phyloP scores from a whole-genome alignment of 495 filamentous ascomycete species.

The Aspergillus bertholletiae region DNA sequence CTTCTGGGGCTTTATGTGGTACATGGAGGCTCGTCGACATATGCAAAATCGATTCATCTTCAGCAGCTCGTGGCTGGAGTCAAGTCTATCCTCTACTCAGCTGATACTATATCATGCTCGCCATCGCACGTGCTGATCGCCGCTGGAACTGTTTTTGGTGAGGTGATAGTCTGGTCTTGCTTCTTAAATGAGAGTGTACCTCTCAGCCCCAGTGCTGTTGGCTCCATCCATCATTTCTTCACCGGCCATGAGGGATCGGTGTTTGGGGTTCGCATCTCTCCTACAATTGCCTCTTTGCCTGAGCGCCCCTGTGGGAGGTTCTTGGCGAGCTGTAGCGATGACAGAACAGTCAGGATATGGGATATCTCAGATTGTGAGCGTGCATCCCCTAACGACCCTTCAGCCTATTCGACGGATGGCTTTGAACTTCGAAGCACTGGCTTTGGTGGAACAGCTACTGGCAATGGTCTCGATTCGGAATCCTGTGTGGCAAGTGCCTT shows the following conservation, averaged over 20 bases:
- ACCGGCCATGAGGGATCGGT: constrained; percentile 91
- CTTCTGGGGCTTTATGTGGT: constrained; percentile 44
- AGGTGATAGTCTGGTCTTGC: constrained; percentile 87
- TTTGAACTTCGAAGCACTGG: constrained; percentile 43
- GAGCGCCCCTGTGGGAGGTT: constrained; percentile 45
- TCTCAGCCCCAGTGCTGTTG: constrained; percentile 12
- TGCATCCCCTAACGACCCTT: constrained; percentile 26
- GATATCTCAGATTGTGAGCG: constrained; percentile 58
- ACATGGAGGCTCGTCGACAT: constrained; percentile 12
- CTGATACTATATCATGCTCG: constrained; percentile 61
- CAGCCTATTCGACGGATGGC: constrained; percentile 42
- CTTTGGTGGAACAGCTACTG: constrained; percentile 26
- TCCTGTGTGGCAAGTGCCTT: constrained; percentile 61
- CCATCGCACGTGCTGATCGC: constrained; percentile 64
- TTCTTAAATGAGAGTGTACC: constrained; percentile 21
- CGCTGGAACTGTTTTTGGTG: constrained; percentile 89
- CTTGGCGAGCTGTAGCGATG: constrained; percentile 91
- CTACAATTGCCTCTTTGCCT: constrained; percentile 40
- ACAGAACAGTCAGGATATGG: constrained; percentile 88
- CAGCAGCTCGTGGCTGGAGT: constrained; percentile 61
- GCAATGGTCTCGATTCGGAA: constrained; percentile 25
- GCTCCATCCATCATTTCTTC: constrained; percentile 64
- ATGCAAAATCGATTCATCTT: constrained; percentile 26
- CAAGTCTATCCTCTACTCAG: constrained; percentile 84
- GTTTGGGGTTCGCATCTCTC: constrained; percentile 80